Conservation (phyloP, 1,284 basidiomycete genomes). For the Malassezia yamatoensis region DNA sequence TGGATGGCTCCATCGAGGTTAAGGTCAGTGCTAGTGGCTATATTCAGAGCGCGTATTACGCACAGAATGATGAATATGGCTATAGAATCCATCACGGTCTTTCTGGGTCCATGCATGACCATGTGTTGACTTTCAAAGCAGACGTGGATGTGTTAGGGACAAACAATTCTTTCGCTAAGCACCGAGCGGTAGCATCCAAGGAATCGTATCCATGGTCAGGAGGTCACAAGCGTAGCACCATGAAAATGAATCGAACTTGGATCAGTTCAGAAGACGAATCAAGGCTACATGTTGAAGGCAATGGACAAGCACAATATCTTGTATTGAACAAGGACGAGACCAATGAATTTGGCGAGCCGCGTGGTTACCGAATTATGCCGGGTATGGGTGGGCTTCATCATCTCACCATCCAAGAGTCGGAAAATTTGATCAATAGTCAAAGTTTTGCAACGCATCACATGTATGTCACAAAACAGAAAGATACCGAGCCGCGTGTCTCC, state of each 20-base stretch:
- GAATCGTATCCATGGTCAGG: constrained; percentile 41
- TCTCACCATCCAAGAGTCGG: constrained; percentile 36
- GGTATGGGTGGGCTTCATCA: constrained; percentile 26
- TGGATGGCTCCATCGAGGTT: constrained; percentile 61
- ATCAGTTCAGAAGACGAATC: constrained; percentile 53
- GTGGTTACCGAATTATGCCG: constrained; percentile 46
- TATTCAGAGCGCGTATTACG: constrained; percentile 58
- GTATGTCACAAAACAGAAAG: constrained; percentile 31
- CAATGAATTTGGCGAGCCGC: constrained; percentile 49
- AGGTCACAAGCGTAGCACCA: constrained; percentile 4
- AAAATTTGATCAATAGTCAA: constrained; percentile 36
- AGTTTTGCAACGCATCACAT: constrained; percentile 37
- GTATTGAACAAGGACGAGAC: constrained; percentile 57
- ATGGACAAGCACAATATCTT: constrained; percentile 55
- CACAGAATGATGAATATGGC: constrained; percentile 50
- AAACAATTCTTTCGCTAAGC: constrained; percentile 56
- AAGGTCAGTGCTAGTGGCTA: constrained; percentile 59
- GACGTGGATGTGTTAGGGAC: constrained; percentile 58
- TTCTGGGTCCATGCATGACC: constrained; percentile 63
- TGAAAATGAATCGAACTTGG: neutral
- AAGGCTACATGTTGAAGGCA: constrained; percentile 35
- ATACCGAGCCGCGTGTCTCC: constrained; percentile 15
- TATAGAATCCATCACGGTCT: constrained; percentile 55
- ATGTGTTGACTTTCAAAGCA: constrained; percentile 58
- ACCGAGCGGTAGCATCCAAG: constrained; percentile 30